Base-by-base conservation (phyloP, 140 eudicot species). In the Ambrosia hybrid region DNA sequence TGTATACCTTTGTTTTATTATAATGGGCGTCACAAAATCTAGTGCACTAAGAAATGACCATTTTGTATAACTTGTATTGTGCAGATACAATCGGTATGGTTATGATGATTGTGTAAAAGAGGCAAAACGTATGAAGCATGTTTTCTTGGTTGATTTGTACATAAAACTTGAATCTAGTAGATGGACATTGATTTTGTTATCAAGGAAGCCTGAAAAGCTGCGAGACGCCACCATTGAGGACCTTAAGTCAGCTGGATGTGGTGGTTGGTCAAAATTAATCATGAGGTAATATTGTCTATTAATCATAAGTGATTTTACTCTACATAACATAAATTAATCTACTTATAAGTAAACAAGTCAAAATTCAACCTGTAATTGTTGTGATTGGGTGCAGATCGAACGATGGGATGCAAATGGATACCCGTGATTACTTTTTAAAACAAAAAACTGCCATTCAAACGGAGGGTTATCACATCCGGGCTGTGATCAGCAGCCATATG, bases 401-500 rank as follows among this genome's bases (percentile, higher is more conserved):
- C 10, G 82, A 83, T 37, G 91, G 78, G 69, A 76, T 77, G 81
- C 72, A 73, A 45, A 79, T 74, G 69, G 85, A 77, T 63, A 73
- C 57, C 56, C 69, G 73, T n/a, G 83, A 81, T 63, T 85, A 78
- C 72, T 53, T 88, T 73, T 79, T 80, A 36, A 75, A 66, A 70
- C 74, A 14, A 72, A 83, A 79, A 51, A 69, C 1, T 68, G 70
- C 3, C 33, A 33, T 88, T 68, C 67, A 83, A 81, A 38, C 26
- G 9, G 80, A 77, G 38, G 86, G 87, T 5, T 76, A 74, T 12
- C 75, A 70, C 6, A 74, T 88, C 1, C 65, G n/a, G 48, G 89
- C 74, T 67, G 87, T 83, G 69, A 83, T 88, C 56, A 85, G 91
- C 80, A 83, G 96, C 83, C 83, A 75, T 30, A 83, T 83, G 89